Conservation (phyloP, 805 yeast genomes). For the Candida insectalens region DNA sequence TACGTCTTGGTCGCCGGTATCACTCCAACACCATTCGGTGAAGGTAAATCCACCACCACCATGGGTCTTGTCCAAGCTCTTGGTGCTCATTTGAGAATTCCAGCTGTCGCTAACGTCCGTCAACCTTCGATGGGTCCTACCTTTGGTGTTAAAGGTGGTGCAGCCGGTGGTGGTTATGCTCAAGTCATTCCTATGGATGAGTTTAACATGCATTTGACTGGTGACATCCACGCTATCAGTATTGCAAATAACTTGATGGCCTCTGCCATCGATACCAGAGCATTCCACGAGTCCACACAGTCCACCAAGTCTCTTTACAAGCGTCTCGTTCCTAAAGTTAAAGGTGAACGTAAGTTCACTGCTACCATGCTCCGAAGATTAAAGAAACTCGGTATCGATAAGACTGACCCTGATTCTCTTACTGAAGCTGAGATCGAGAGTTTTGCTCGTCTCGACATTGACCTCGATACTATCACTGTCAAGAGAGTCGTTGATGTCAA, state of each 20-base stretch:
- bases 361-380: slow-evolving; percentile 60
- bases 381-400: slow-evolving; percentile 55
- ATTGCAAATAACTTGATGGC: slow-evolving; percentile 75
- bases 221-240: slow-evolving; percentile 79
- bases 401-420: slow-evolving; percentile 64
- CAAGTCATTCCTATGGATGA: slow-evolving; percentile 88
- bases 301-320: slow-evolving; percentile 61
- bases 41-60: slow-evolving; percentile 79
- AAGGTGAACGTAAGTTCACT: slow-evolving; percentile 62
- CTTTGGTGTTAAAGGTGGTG: slow-evolving; percentile 84
- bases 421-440: slow-evolving; percentile 55
- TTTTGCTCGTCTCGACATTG: slow-evolving; percentile 66
- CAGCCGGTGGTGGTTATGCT: slow-evolving; percentile 86
- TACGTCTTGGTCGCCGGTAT: slow-evolving; percentile 75
- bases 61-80: slow-evolving; percentile 76
- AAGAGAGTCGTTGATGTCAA: slow-evolving; percentile 81
- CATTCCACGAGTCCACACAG: slow-evolving; percentile 75
- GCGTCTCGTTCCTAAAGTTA: slow-evolving; percentile 59
- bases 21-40: slow-evolving; percentile 81
- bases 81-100: slow-evolving; percentile 62
- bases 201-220: slow-evolving; percentile 78
- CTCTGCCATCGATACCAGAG: slow-evolving; percentile 81
- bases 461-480: slow-evolving; percentile 73
- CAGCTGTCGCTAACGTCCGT: slow-evolving; percentile 73
- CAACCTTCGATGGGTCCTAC: slow-evolving; percentile 90